These are phyloP conservation scores for Raphidocelis subcapitata DNA, from an alignment of 139 green algal genomes.

Conservation along the genomic window DNA sequence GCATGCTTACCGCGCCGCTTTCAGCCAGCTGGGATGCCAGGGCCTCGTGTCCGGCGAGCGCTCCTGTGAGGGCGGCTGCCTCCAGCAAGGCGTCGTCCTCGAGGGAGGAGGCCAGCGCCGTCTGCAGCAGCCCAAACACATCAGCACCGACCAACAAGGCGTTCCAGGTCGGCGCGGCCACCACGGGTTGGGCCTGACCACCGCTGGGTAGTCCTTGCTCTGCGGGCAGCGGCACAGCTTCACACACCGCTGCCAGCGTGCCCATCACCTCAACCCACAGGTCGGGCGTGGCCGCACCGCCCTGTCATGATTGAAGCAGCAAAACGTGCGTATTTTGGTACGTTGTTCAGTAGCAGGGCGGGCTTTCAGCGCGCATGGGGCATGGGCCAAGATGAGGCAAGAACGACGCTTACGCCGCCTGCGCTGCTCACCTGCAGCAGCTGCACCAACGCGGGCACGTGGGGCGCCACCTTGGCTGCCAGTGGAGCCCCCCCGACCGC, in stretches of 20 bases:
- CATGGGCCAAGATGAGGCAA: background rate
- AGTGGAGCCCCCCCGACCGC: constrained; percentile 19
- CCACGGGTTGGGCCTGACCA: background rate
- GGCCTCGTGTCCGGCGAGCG: background rate
- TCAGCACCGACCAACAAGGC: background rate
- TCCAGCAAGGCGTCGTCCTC: constrained; percentile 27
- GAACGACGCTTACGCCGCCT: background rate
- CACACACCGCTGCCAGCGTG: constrained; percentile 47
- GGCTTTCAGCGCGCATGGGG: background rate
- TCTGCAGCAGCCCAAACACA: background rate
- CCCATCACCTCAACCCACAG: constrained; percentile 79
- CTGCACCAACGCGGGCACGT: constrained; percentile 57
- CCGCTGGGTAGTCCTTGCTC: constrained; percentile 4
- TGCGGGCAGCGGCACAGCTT: background rate
- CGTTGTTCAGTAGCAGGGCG: background rate
- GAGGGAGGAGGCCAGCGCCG: background rate
- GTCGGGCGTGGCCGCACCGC: constrained; percentile 56
- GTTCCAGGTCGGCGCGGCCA: background rate
- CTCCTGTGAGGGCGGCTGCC: constrained; percentile 5
- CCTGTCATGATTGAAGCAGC: constrained; percentile 16
- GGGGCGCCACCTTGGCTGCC: constrained; percentile 53
- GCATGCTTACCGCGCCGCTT: constrained; percentile 18
- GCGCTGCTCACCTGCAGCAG: constrained; percentile 49
- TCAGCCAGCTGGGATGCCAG: background rate
- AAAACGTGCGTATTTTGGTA: background rate